Evolutionary conservation across 2,329 filamentous ascomycete species (phyloP), one percentile per base, ranked within the genome.

Genomic region (Coniella lustricola): DNA sequence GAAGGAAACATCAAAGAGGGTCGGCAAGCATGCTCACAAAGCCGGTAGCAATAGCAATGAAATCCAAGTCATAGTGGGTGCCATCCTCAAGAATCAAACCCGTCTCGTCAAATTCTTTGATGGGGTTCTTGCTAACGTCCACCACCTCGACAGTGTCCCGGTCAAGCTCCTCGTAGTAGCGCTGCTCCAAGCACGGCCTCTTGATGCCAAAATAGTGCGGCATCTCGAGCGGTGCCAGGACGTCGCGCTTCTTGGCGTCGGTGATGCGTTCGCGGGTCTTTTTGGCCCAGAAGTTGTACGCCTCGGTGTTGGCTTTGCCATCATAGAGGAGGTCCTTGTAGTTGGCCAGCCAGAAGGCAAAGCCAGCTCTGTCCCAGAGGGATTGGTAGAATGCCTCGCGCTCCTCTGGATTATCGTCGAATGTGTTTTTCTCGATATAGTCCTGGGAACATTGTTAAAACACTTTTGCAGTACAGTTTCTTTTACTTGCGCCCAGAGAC

Each of bases 171-270:
- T 74, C 72, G 44, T 67, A 75, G 61, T 73, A 75, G 45, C 62
- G 60, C 5, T 63, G 49, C 56, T 73, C 70, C 0, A 73, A 60
- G 42, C 65, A 70, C 2, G 67, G 65, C 12, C 76, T 67, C 61
- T 78, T 81, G 35, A 70, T 64, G 7, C 75, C 79, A 55, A 77
- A 82, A 21, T 65, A 71, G 48, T 81, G 74, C 1, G 72, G 76
- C 60, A 70, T 72, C 39, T 73, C 59, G 8, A 67, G 55, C 0
- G 79, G 79, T 0, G 77, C 77, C 7, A 82, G 64, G 2, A 81
- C 52, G 13, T 78, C 71, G 21, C 69, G 62, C 53, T 71, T 68
- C 21, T 61, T 61, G 0, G 75, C 68, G 48, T 82, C 73, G 0
- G 65, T 62, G 37, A 82, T 68, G 2, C 77, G 69, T 12, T 62